phyloP scores from a whole-genome alignment of 768 basidiomycete species.

The Coprinellus micaceus region DNA sequence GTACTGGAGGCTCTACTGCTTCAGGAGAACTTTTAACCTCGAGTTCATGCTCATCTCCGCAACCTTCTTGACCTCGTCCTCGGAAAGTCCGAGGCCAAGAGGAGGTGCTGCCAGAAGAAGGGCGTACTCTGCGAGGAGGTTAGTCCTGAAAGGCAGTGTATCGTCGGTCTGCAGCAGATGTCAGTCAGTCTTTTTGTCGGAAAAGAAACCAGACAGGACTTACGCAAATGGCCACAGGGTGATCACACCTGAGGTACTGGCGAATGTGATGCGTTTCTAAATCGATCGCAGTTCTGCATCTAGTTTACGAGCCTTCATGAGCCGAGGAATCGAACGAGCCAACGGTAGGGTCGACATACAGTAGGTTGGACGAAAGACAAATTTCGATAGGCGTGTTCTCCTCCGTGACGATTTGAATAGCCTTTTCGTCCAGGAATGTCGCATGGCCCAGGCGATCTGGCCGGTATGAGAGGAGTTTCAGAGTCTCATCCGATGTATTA shows the following conservation, averaged over 20 bases:
- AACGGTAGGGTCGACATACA: too few relatives aligned
- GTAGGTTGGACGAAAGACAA: conserved; percentile 74
- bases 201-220: too few relatives aligned
- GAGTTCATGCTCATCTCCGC: conserved; percentile 60
- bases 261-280: conserved; percentile 72
- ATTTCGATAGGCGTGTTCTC: conserved; percentile 68
- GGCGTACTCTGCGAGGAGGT: conserved; percentile 74
- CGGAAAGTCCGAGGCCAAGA: conserved; percentile 62
- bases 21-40: conserved; percentile 23
- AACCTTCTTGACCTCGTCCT: conserved; percentile 51
- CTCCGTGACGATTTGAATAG: conserved; percentile 49
- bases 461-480: conserved; percentile 52
- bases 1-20: not conserved
- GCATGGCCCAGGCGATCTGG: conserved; percentile 78
- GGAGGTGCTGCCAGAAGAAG: conserved; percentile 71
- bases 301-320: too few relatives aligned
- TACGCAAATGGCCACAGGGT: conserved; percentile 78
- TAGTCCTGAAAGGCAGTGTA: conserved; percentile 71
- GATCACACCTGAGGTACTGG: conserved; percentile 57
- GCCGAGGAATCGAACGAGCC: too few relatives aligned
- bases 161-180: conserved; percentile 68
- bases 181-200: too few relatives aligned
- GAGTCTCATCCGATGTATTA: conserved; percentile 56
- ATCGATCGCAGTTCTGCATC: conserved; percentile 63
- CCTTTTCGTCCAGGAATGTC: conserved; percentile 67